Percentiles rank a stretch among this genome's conserved stretches.
These are phyloP conservation scores for Warburgia ugandensis DNA, from an alignment of 164 flowering plant species.

Conservation along the genomic window DNA sequence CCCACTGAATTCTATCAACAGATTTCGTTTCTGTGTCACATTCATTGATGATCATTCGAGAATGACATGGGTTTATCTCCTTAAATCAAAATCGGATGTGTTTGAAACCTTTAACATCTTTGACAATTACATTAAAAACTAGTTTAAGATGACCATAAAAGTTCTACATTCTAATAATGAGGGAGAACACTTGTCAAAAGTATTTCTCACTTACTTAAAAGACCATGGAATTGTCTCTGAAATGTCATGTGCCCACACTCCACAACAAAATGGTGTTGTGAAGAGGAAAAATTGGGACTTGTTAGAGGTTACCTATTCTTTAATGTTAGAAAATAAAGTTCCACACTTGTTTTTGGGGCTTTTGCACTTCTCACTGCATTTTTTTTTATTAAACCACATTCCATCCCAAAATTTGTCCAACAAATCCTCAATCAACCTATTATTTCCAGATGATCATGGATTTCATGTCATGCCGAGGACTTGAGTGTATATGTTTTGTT, in stretches of 20 bases:
- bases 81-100: background rate
- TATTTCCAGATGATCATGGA: too few species aligned
- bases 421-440: too few species aligned
- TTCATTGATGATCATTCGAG: background rate
- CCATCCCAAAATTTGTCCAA: too few species aligned
- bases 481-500: too few species aligned
- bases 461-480: too few species aligned
- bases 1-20: background rate
- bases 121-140: background rate
- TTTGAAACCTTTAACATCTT: background rate
- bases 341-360: too few species aligned
- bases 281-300: background rate
- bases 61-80: background rate
- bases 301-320: too few species aligned
- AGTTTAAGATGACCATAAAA: background rate
- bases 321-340: too few species aligned
- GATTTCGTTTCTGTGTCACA: background rate
- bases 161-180: background rate
- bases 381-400: too few species aligned
- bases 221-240: background rate
- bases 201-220: background rate
- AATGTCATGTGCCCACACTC: background rate
- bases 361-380: too few species aligned
- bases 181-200: background rate
- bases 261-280: conserved; percentile 3